Percentiles rank a stretch among this genome's conserved stretches.
These are phyloP conservation scores for Amyloporia xantha DNA, from an alignment of 768 basidiomycete species.

Conservation along the genomic window DNA sequence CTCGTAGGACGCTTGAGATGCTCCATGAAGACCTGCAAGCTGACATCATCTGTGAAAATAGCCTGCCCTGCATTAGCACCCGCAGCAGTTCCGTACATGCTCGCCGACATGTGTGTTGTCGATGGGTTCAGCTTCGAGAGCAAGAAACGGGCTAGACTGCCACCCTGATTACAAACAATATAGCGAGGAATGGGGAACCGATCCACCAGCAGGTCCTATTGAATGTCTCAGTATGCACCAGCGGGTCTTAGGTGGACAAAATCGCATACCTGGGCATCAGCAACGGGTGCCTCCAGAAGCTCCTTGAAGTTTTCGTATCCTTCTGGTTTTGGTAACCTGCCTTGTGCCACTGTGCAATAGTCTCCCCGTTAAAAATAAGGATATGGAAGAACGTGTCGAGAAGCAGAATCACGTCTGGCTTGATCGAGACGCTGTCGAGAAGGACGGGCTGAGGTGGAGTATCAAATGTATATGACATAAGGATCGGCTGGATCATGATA, in stretches of 20 bases:
- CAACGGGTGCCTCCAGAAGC: slow-evolving; percentile 76
- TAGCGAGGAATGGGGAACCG: slow-evolving; percentile 97
- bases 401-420: slow-evolving; percentile 91
- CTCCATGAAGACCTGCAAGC: slow-evolving; percentile 96
- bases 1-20: slow-evolving; percentile 70
- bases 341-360: slow-evolving; percentile 96
- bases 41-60: slow-evolving; percentile 98
- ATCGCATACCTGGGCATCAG: slow-evolving; percentile 73
- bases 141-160: slow-evolving; percentile 97
- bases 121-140: slow-evolving; percentile 95
- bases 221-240: not conserved
- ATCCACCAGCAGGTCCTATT: slow-evolving; percentile 86
- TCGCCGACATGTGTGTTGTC: slow-evolving; percentile 92
- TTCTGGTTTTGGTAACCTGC: slow-evolving; percentile 96
- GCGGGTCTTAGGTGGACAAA: too few species aligned
- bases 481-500: slow-evolving; percentile 99
- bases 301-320: slow-evolving; percentile 99
- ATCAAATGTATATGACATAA: slow-evolving; percentile 98
- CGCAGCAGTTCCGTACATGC: slow-evolving; percentile 79
- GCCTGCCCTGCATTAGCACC: slow-evolving; percentile 73
- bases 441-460: slow-evolving; percentile 87
- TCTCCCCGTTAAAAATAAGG: slow-evolving; percentile 98
- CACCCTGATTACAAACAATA: slow-evolving; percentile 96
- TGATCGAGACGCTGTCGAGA: slow-evolving; percentile 95
- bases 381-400: slow-evolving; percentile 99